Evolutionary conservation across 352 stramenopile genomes (phyloP).

Genomic region (Pythium monospermum): DNA sequence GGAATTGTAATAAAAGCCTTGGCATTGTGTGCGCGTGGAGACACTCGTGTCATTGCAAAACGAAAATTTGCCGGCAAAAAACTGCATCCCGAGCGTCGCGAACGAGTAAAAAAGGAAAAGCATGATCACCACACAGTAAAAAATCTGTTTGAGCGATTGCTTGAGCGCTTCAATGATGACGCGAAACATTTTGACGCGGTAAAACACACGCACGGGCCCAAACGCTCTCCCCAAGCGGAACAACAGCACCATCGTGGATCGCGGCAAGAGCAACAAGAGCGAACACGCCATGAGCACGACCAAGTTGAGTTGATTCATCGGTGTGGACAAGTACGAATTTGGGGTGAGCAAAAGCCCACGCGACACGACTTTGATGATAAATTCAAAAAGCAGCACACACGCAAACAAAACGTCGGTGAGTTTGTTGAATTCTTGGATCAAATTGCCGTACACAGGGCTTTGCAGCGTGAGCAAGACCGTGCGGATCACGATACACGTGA

Average conservation of each 20-base stretch:
- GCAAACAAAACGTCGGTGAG: slow-evolving; percentile 71
- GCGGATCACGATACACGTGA: slow-evolving; percentile 70
- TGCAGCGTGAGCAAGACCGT: slow-evolving; percentile 71
- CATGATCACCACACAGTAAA: slow-evolving; percentile 76
- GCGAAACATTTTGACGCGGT: slow-evolving; percentile 78
- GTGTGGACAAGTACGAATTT: slow-evolving; percentile 75
- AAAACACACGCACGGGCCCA: slow-evolving; percentile 80
- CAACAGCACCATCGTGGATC: slow-evolving; percentile 67
- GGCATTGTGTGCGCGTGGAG: slow-evolving; percentile 36
- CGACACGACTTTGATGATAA: slow-evolving; percentile 76
- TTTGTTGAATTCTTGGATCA: slow-evolving; percentile 79
- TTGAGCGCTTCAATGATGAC: slow-evolving; percentile 81
- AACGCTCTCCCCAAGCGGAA: slow-evolving; percentile 77
- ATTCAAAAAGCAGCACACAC: slow-evolving; percentile 75
- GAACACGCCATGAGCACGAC: slow-evolving; percentile 74
- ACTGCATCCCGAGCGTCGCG: slow-evolving; percentile 81
- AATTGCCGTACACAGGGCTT: slow-evolving; percentile 65
- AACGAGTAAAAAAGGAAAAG: slow-evolving; percentile 83
- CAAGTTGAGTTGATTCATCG: slow-evolving; percentile 85
- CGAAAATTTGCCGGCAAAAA: slow-evolving; percentile 74
- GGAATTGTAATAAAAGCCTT: slow-evolving; percentile 61
- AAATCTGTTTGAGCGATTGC: slow-evolving; percentile 68
- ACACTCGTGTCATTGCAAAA: slow-evolving; percentile 74
- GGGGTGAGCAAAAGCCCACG: slow-evolving; percentile 76
- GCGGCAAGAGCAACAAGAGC: slow-evolving; percentile 59